phyloP scores from a whole-genome alignment of 495 filamentous ascomycete genomes.

The Penicillium pancosmium region DNA sequence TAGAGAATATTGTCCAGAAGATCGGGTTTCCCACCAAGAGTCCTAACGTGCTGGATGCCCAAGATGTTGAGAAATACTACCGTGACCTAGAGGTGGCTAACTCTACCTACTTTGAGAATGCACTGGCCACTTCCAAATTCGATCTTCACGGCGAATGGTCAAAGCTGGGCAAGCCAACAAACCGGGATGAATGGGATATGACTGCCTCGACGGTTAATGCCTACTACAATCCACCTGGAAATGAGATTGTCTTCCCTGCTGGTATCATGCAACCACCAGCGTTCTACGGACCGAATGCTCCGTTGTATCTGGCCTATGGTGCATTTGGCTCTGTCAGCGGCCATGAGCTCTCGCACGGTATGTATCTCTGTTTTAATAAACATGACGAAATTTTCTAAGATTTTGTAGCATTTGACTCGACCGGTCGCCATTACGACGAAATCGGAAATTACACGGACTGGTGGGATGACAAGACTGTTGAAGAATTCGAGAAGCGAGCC shows the following conservation, averaged over 20 bases:
- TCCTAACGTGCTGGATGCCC: slow-evolving; percentile 63
- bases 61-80: slow-evolving; percentile 62
- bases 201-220: slow-evolving; percentile 64
- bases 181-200: slow-evolving; percentile 66
- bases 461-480: slow-evolving; percentile 69
- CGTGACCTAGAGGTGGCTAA: slow-evolving; percentile 52
- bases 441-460: slow-evolving; percentile 68
- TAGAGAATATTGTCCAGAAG: slow-evolving; percentile 71
- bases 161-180: slow-evolving; percentile 60
- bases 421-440: slow-evolving; percentile 67
- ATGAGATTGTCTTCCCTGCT: slow-evolving; percentile 72
- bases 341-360: slow-evolving; percentile 72
- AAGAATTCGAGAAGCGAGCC: slow-evolving; percentile 63
- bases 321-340: slow-evolving; percentile 72
- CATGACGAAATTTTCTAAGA: slow-evolving; percentile 1
- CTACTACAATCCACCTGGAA: slow-evolving; percentile 65
- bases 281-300: slow-evolving; percentile 63
- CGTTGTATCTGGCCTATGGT: slow-evolving; percentile 68
- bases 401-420: slow-evolving; percentile 65
- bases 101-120: slow-evolving; percentile 62
- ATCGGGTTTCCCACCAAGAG: slow-evolving; percentile 72
- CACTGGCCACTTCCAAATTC: slow-evolving; percentile 51
- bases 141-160: slow-evolving; percentile 55
- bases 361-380: slow-evolving; percentile 8
- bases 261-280: slow-evolving; percentile 74